A percentile compares a stretch with the other conserved stretches of the same genome.
Conservation (phyloP, 2,329 filamentous ascomycete species). For the Gnomoniopsis smithogilvyi region DNA sequence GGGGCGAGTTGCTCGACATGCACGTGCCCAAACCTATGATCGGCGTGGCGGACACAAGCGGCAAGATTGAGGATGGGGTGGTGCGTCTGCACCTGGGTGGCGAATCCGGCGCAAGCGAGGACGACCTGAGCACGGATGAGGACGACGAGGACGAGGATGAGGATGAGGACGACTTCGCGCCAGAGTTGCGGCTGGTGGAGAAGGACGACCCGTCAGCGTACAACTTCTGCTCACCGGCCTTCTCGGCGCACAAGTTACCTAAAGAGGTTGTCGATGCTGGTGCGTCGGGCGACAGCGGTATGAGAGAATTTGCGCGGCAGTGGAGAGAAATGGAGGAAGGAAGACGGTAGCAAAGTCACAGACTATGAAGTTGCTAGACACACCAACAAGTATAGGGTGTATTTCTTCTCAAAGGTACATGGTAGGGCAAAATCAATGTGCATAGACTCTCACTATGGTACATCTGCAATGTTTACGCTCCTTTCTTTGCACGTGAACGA, state of each 20-base stretch:
- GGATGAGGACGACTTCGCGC: constrained; percentile 56
- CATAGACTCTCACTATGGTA: no score
- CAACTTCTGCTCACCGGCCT: constrained; percentile 79
- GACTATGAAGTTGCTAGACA: neutral
- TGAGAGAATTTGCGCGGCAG: constrained; percentile 75
- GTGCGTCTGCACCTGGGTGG: constrained; percentile 19
- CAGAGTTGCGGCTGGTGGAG: constrained; percentile 79
- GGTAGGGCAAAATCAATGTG: no score
- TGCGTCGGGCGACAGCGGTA: constrained; percentile 65
- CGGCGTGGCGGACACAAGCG: constrained; percentile 38
- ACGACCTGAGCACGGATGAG: constrained; percentile 32
- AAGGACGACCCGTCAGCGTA: constrained; percentile 86
- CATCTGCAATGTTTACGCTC: no score
- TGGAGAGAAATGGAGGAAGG: constrained; percentile 59
- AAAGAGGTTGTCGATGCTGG: constrained; percentile 82
- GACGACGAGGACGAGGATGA: constrained; percentile 50
- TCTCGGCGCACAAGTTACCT: constrained; percentile 92
- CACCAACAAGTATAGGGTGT: no score
- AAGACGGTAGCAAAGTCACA: constrained; percentile 8
- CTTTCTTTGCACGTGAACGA: no score
- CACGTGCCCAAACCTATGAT: constrained; percentile 58
- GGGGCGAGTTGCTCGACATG: constrained; percentile 79
- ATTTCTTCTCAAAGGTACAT: no score
- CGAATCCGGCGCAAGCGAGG: constrained; percentile 30
- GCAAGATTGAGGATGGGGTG: constrained; percentile 22